Evolutionary conservation across 2,329 filamentous ascomycete genomes (phyloP).

Genomic region (Periconia macrospinosa): DNA sequence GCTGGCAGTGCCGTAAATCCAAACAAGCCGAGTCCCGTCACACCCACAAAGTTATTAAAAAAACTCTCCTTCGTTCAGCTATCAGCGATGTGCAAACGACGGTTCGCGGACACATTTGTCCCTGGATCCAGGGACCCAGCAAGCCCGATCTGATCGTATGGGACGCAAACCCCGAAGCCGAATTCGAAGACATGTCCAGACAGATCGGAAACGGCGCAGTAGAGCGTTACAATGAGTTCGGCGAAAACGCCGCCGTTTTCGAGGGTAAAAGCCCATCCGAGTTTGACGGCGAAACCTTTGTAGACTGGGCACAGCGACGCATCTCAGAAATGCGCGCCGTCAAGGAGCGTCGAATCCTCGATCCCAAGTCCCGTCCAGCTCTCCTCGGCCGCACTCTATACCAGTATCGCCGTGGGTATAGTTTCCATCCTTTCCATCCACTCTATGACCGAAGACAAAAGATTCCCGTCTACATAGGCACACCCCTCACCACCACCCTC

Average conservation of each 20-base stretch:
- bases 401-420: background rate
- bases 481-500: background rate
- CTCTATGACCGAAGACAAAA: background rate
- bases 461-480: background rate
- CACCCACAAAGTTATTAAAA: constrained; percentile 1
- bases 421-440: background rate
- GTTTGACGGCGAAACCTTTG: background rate
- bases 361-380: background rate
- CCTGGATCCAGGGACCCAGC: background rate
- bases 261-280: background rate
- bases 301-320: constrained; percentile 1
- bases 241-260: background rate
- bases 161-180: background rate
- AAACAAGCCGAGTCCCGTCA: background rate
- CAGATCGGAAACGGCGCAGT: background rate
- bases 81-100: background rate
- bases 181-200: background rate
- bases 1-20: background rate
- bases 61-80: background rate
- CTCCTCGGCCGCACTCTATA: no score
- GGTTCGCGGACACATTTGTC: background rate
- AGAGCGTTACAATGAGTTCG: background rate
- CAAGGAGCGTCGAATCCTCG: background rate
- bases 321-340: constrained; percentile 5
- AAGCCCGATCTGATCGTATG: background rate